Conservation (phyloP, 1,284 basidiomycete species). For the Moesziomyces sp. region DNA sequence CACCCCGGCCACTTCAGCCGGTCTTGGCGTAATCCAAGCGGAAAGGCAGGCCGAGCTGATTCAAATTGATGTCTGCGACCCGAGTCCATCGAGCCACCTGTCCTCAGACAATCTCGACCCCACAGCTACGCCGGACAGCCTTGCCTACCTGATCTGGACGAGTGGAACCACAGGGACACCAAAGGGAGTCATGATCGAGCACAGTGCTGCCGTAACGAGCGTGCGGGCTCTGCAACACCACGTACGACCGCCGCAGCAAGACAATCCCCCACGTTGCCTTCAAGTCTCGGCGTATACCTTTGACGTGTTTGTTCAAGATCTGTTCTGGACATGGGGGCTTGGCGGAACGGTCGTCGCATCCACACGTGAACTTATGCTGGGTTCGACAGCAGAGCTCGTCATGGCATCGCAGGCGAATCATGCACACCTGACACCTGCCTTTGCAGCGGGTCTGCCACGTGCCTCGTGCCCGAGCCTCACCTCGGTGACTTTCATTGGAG, state of each 20-base stretch:
- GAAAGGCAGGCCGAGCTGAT: not conserved
- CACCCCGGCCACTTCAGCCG: slow-evolving; percentile 3
- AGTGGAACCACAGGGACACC: slow-evolving; percentile 59
- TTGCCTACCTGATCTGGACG: slow-evolving; percentile 63
- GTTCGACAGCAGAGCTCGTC: slow-evolving; percentile 14
- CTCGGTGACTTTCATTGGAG: slow-evolving; percentile 56
- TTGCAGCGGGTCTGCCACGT: slow-evolving; percentile 50
- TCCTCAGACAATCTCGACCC: slow-evolving; percentile 1
- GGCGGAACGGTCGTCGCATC: slow-evolving; percentile 30
- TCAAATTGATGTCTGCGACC: not conserved
- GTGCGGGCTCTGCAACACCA: slow-evolving; percentile 30
- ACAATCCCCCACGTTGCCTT: slow-evolving; percentile 17
- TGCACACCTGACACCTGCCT: slow-evolving; percentile 55
- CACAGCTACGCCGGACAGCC: slow-evolving; percentile 1
- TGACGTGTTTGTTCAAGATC: slow-evolving; percentile 41
- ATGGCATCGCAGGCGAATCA: slow-evolving; percentile 19
- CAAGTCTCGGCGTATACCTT: slow-evolving; percentile 47
- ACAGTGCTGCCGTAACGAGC: slow-evolving; percentile 21
- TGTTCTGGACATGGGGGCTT: slow-evolving; percentile 45
- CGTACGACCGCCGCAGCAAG: slow-evolving; percentile 9
- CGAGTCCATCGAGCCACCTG: not conserved
- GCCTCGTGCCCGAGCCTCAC: slow-evolving; percentile 35
- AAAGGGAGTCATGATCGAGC: slow-evolving; percentile 49
- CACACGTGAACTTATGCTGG: slow-evolving; percentile 23
- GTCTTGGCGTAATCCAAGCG: slow-evolving; percentile 1